Base-by-base conservation (phyloP, 139 green algal genomes). In the Penium margaritaceum region DNA sequence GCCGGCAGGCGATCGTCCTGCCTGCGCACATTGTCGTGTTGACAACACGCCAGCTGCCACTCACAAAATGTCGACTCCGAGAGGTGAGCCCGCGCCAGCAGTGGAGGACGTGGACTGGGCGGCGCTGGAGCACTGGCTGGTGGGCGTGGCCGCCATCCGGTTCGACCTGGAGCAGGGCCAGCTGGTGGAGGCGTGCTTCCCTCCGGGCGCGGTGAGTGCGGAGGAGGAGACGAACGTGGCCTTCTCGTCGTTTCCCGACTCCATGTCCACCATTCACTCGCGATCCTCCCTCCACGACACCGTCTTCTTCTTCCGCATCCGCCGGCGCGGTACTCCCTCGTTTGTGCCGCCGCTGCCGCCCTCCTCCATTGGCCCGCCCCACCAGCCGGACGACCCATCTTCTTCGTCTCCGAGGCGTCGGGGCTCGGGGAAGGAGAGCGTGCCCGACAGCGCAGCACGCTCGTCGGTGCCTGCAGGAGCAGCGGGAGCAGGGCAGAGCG, bases 281-380 rank as follows among this genome's bases (percentile, higher is more conserved):
- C 9, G 73, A 24, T 29, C 75, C 41, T 70, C 30, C 41, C 24
- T 84, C 17, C 70, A 75, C 61, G 78, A 84, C 55, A 57, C 35
- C 43, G 19, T 84, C 66, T 84, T 84, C 67, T 83, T 84, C 76
- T 84, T 84, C 43, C 70, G 78, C 39, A 67, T 84, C n/a, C 35
- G 66, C 17, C 41, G 75, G 15, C 46, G 74, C 54, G 74, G 74
- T 29, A 69, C 55, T 38, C 44, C 67, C 36, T 47, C 44, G n/a
- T n/a, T n/a, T n/a, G n/a, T 30, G 54, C n/a, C 30, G 24, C 17
- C 24, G 30, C 67, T 14, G 46, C 12, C 46, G n/a, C n/a, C n/a
- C n/a, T n/a, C n/a, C n/a, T n/a, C n/a, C n/a, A n/a, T n/a, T n/a
- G n/a, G n/a, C n/a, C n/a, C n/a, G n/a, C n/a, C n/a, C n/a, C n/a